These are phyloP conservation scores for Stropharia rugosoannulata DNA, from an alignment of 768 basidiomycete genomes.

Conservation along the genomic window DNA sequence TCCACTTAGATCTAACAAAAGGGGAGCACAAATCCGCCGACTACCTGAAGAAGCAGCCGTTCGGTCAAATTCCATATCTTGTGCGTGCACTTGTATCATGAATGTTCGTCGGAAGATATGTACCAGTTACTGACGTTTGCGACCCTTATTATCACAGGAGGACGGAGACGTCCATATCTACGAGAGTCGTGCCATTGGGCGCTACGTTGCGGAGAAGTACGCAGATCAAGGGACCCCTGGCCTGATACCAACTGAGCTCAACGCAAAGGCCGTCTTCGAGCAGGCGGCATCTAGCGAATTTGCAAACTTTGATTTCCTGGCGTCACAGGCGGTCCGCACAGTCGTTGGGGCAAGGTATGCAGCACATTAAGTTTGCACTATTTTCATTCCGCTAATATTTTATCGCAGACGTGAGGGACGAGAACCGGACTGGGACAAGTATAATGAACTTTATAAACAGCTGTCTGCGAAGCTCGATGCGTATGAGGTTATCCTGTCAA, in stretches of 20 bases:
- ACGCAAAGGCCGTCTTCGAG: constrained; percentile 45
- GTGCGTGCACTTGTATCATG: constrained; percentile 21
- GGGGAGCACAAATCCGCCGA: constrained; percentile 43
- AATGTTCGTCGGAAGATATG: not conserved
- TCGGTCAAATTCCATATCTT: constrained; percentile 59
- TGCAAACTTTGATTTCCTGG: constrained; percentile 52
- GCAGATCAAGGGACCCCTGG: constrained; percentile 46
- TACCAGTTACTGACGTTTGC: no score
- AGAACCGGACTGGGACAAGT: constrained; percentile 29
- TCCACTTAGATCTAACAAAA: constrained; percentile 39
- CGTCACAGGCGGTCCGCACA: constrained; percentile 40
- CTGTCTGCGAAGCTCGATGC: constrained; percentile 45
- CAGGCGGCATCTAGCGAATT: constrained; percentile 53
- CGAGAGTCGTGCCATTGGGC: constrained; percentile 60
- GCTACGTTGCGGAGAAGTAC: constrained; percentile 61
- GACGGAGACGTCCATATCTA: constrained; percentile 68
- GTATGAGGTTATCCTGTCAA: constrained; percentile 57
- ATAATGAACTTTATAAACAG: constrained; percentile 20
- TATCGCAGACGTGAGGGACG: constrained; percentile 17
- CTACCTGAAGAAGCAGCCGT: constrained; percentile 55
- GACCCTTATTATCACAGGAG: constrained; percentile 36
- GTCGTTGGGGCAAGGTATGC: constrained; percentile 50
- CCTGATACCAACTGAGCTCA: constrained; percentile 27
- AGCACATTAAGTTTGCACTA: not conserved
- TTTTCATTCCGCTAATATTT: not conserved